Evolutionary conservation across 768 basidiomycete species (phyloP).

Genomic region (Tephrocybe sp.): DNA sequence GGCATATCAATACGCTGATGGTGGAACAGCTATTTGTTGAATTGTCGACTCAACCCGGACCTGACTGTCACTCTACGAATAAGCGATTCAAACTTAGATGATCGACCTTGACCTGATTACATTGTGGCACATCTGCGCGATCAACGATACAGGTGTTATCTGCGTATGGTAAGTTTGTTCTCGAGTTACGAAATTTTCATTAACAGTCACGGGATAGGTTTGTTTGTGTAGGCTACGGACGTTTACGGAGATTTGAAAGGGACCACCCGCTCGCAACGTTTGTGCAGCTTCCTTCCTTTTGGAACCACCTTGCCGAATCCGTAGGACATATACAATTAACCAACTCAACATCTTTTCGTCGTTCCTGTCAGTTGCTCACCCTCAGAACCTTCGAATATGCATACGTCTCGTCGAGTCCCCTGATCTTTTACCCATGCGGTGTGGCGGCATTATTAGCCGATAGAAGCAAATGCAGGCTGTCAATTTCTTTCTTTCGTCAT

Average conservation of each 20-base stretch:
- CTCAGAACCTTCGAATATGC: background rate
- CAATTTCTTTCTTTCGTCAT: background rate
- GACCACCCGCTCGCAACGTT: background rate
- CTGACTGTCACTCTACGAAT: too few relatives aligned
- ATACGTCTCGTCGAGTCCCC: background rate
- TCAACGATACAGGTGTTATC: background rate
- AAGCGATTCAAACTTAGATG: too few relatives aligned
- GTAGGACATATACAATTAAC: background rate
- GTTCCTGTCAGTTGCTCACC: background rate
- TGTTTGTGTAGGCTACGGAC: background rate
- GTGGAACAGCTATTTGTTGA: too few relatives aligned
- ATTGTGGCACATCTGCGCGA: background rate
- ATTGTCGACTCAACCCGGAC: too few relatives aligned
- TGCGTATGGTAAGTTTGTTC: conserved; percentile 3
- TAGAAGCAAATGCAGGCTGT: background rate
- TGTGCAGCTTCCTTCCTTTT: background rate
- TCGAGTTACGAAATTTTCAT: background rate
- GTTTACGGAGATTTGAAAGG: background rate
- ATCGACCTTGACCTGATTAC: background rate
- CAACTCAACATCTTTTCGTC: background rate
- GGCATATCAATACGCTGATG: background rate
- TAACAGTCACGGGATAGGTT: background rate
- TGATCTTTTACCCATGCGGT: background rate
- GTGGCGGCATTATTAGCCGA: background rate
- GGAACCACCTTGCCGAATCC: background rate